Base-by-base conservation (phyloP, 1,139 yeast genomes). In the Sugiyamaella sp. region DNA sequence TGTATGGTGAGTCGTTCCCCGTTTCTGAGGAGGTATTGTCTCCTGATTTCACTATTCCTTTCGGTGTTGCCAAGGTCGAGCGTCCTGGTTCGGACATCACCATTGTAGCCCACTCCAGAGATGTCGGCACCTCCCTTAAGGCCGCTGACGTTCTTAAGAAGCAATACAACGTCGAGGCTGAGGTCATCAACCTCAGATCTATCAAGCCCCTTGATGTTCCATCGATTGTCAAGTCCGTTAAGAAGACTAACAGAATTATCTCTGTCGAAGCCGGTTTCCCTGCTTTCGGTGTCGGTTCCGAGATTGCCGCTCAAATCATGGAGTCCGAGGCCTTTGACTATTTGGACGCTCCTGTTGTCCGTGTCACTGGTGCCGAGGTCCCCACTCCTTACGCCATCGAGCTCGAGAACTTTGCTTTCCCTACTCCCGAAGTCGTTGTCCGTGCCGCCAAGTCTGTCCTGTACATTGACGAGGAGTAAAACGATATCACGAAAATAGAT, bases 291-390 rank as follows among this genome's bases (percentile, higher is more conserved):
- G 95, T 95, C 64, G 99, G 99, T 68, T 89, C 98, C 54, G 99
- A 95, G 80, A 88, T 95, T 68, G 85, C 93, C 71, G 99, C 98
- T 60, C 97, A 90, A 77, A 81, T 95, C 70, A 90, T 93, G 97
- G 99, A 95, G 79, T 84, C 96, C 54, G 98, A 91, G 75, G 98
- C 96, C 54, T 93, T 93, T 66, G 99, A 95, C 77, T 89, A 90
- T 82, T 84, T 95, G 74, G 99, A 95, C 75, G 96, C 99, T 60
- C 99, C 99, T 65, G 93, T 93, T 64, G 96, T 87, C 78, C 89
- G 99, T 81, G 95, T 91, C 68, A 95, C 99, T 57, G 99, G 99
- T 74, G 95, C 98, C 71, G 99, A 95, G 78, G 97, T 91, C 37
- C 99, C 99, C 72, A 95, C 99, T 65, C 99, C 99, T 62, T 95